These are phyloP conservation scores for Metschnikowia cerradonensis DNA, from an alignment of 805 yeast species.

Conservation along the genomic window DNA sequence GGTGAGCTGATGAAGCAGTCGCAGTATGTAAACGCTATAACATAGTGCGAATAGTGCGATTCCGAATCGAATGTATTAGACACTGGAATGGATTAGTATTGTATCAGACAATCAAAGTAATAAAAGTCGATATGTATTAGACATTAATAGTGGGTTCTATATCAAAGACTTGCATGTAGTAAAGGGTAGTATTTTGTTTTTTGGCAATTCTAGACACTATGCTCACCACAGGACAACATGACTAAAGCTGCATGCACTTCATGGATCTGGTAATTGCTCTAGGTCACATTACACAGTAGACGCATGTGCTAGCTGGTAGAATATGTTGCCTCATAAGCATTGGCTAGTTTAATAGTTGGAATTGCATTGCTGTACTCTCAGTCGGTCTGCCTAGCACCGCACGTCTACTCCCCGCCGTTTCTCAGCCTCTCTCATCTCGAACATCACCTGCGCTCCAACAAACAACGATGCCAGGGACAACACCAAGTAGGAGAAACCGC, in stretches of 20 bases:
- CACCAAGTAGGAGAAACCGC: constrained; percentile 63
- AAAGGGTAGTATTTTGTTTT: too few relatives aligned
- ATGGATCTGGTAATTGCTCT: too few relatives aligned
- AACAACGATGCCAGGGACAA: constrained; percentile 64
- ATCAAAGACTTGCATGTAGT: too few relatives aligned
- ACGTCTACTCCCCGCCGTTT: constrained; percentile 77
- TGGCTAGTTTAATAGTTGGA: too few relatives aligned
- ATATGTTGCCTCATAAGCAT: neutral
- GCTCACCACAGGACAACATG: neutral
- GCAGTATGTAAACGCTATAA: neutral
- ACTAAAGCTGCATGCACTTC: too few relatives aligned
- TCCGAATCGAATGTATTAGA: neutral
- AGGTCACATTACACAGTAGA: too few relatives aligned
- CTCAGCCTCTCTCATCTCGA: constrained; percentile 85
- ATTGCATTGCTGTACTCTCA: too few relatives aligned
- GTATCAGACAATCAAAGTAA: neutral
- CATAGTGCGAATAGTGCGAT: constrained; percentile 1
- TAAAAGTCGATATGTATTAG: neutral
- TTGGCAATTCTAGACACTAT: neutral
- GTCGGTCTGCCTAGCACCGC: constrained; percentile 49
- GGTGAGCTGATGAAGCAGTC: neutral
- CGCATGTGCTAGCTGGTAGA: neutral
- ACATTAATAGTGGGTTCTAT: neutral
- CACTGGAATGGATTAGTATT: too few relatives aligned
- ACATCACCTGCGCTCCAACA: constrained; percentile 89